phyloP scores from a whole-genome alignment of 805 yeast species.

The Priceomyces haplophilus region DNA sequence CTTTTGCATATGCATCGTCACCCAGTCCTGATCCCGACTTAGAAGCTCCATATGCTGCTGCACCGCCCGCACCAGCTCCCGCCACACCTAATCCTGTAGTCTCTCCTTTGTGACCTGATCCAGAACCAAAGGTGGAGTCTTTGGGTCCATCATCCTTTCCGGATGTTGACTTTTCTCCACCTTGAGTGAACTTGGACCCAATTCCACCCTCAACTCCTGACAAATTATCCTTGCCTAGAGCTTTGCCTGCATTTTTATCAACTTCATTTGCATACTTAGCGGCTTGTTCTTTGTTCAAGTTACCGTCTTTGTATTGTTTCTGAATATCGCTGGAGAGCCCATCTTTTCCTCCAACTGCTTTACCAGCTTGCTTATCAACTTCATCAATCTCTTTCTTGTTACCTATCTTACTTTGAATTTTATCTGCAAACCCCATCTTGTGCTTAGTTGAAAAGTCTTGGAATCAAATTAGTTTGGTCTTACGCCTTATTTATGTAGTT shows the following conservation, averaged over 20 bases:
- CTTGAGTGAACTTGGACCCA: constrained; percentile 23
- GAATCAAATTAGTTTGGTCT: background rate
- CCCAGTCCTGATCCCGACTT: constrained; percentile 3
- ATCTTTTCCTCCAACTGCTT: constrained; percentile 24
- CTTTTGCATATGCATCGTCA: constrained; percentile 11
- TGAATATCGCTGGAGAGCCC: constrained; percentile 25
- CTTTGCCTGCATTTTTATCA: constrained; percentile 17
- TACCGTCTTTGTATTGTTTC: constrained; percentile 29
- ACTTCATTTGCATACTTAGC: constrained; percentile 24
- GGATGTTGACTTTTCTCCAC: constrained; percentile 11
- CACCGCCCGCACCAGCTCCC: constrained; percentile 11
- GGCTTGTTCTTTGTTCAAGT: constrained; percentile 25
- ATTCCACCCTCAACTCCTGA: constrained; percentile 30
- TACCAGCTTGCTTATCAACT: constrained; percentile 28
- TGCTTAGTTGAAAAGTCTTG: background rate
- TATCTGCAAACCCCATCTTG: constrained; percentile 39
- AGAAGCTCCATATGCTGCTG: constrained; percentile 11
- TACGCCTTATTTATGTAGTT: background rate
- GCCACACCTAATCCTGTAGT: constrained; percentile 11
- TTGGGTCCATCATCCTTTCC: constrained; percentile 11
- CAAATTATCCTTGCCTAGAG: constrained; percentile 19
- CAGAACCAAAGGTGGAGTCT: constrained; percentile 8
- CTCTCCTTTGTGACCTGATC: constrained; percentile 5
- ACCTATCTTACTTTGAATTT: constrained; percentile 28
- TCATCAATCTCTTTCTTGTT: constrained; percentile 24